Evolutionary conservation across 169 alveolate genomes (phyloP).

Genomic region (Plasmodium malariae): DNA sequence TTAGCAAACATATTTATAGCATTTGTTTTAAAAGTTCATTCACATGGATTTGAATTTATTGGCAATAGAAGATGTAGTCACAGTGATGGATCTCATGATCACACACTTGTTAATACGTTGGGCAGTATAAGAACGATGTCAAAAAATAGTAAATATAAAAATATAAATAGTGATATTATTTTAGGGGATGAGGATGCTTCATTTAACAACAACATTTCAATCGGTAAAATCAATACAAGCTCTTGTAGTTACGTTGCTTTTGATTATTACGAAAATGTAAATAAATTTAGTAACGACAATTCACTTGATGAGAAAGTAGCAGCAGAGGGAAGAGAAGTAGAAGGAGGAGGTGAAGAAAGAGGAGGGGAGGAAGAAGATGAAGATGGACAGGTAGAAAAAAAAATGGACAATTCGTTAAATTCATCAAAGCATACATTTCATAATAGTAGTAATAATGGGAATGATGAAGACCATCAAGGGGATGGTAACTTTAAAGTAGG

Average conservation of each 20-base stretch:
- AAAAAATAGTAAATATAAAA: conserved; percentile 27
- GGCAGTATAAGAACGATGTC: not conserved
- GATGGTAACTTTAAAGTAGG: conserved; percentile 17
- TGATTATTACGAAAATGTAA: conserved; percentile 51
- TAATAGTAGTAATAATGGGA: conserved; percentile 17
- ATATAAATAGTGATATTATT: conserved; percentile 49
- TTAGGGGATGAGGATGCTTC: conserved; percentile 18
- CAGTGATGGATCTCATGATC: conserved; percentile 14
- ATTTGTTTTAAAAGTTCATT: conserved; percentile 88
- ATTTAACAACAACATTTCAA: conserved; percentile 5
- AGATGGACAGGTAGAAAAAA: not conserved
- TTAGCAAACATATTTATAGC: conserved; percentile 93
- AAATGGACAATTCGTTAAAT: not conserved
- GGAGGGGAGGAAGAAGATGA: conserved; percentile 9
- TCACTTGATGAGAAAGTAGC: too few species aligned
- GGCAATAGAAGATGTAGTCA: conserved; percentile 32
- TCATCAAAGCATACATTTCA: not conserved
- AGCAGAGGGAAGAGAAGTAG: too few species aligned
- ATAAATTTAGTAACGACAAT: not conserved
- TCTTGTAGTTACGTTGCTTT: conserved; percentile 48
- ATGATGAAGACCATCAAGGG: not conserved
- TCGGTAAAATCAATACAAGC: conserved; percentile 24
- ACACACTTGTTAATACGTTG: not conserved
- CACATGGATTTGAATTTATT: conserved; percentile 81
- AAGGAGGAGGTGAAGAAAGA: not conserved